Conservation (phyloP, 2,329 filamentous ascomycete genomes). For the Lachnellula hyalina region DNA sequence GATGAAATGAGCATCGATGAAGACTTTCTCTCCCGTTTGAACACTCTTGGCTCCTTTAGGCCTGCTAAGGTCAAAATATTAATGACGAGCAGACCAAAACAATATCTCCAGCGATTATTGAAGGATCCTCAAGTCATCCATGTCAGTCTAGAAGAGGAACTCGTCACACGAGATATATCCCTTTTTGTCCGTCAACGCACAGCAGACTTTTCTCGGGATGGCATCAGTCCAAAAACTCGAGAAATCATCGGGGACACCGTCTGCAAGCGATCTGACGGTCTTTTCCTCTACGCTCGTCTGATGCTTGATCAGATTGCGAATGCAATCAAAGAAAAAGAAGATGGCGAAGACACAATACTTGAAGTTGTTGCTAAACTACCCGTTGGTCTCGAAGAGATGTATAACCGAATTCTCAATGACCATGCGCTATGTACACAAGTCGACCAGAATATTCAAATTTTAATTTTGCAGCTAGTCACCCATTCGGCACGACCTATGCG, state of each 20-base stretch:
- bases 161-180: slow-evolving; percentile 17
- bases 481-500: slow-evolving; percentile 22
- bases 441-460: slow-evolving; percentile 14
- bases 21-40: slow-evolving; percentile 9
- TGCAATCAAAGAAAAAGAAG: slow-evolving; percentile 5
- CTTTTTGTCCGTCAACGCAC: slow-evolving; percentile 12
- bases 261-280: slow-evolving; percentile 12
- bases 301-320: slow-evolving; percentile 19
- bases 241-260: slow-evolving; percentile 7
- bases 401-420: slow-evolving; percentile 17
- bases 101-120: slow-evolving; percentile 17
- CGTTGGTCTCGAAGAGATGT: slow-evolving; percentile 25
- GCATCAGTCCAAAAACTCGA: neutral
- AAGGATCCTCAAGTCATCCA: slow-evolving; percentile 14
- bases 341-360: slow-evolving; percentile 3
- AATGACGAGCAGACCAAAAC: slow-evolving; percentile 21
- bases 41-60: slow-evolving; percentile 9
- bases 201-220: slow-evolving; percentile 3
- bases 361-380: slow-evolving; percentile 5
- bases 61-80: slow-evolving; percentile 15
- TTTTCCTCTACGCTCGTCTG: slow-evolving; percentile 23
- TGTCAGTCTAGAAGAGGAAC: slow-evolving; percentile 18
- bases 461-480: slow-evolving; percentile 19
- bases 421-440: slow-evolving; percentile 8
- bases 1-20: slow-evolving; percentile 18